A percentile compares a stretch with the other conserved stretches of the same genome.
phyloP scores from a whole-genome alignment of 306 rosid species.

The Prinsepia uniflora region DNA sequence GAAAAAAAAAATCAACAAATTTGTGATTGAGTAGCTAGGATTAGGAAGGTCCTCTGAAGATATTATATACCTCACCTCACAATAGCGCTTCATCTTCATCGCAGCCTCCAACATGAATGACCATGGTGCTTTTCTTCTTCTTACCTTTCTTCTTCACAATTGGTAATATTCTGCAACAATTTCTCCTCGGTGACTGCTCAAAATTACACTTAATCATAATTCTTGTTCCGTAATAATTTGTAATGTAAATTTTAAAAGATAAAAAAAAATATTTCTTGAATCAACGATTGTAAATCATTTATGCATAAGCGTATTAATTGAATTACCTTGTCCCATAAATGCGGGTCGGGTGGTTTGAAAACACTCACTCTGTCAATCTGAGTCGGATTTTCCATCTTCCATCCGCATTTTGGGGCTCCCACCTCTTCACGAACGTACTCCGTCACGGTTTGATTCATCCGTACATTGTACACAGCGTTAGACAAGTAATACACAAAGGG shows the following conservation, averaged over 20 bases:
- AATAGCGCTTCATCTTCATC: constrained; percentile 39
- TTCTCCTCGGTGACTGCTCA: constrained; percentile 65
- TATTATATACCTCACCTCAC: constrained; percentile 21
- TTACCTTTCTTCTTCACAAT: constrained; percentile 28
- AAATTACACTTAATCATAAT: not conserved
- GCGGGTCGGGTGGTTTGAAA: constrained; percentile 45
- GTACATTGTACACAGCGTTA: not conserved
- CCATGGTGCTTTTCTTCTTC: constrained; percentile 36
- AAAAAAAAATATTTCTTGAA: not conserved
- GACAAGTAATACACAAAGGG: constrained; percentile 54
- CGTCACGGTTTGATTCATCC: constrained; percentile 23
- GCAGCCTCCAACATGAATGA: constrained; percentile 59
- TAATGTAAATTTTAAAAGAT: too few relatives aligned
- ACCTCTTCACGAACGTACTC: constrained; percentile 27
- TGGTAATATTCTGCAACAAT: constrained; percentile 50
- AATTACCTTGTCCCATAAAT: constrained; percentile 65
- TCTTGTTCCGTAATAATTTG: too few relatives aligned
- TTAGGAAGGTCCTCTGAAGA: not conserved
- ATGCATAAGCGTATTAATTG: not conserved
- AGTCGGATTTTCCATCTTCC: constrained; percentile 58
- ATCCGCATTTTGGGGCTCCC: constrained; percentile 35
- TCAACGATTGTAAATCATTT: not conserved
- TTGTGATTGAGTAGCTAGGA: too few relatives aligned
- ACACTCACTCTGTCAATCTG: constrained; percentile 37
- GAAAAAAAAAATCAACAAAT: constrained; percentile 1